phyloP scores from a whole-genome alignment of 306 rosid genomes.

The Sophora flavescens region DNA sequence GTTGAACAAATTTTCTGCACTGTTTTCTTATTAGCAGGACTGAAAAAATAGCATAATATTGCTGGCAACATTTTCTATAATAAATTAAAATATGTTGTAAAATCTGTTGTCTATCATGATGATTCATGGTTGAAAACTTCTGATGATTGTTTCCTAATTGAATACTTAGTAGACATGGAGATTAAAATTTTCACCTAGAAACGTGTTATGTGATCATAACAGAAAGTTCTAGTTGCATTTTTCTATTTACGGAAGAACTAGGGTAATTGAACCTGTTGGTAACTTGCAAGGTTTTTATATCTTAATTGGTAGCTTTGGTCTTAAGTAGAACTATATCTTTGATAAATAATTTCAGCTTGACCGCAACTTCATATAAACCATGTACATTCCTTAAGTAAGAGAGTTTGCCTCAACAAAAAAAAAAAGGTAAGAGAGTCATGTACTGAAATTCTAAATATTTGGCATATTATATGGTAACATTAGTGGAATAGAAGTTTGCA shows the following conservation, averaged over 20 bases:
- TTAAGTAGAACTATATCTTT: neutral
- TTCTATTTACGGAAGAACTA: neutral
- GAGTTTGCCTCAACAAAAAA: too few relatives aligned
- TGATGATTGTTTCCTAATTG: neutral
- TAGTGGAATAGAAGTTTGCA: slow-evolving; percentile 2
- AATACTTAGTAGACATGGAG: neutral
- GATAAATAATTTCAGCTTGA: neutral
- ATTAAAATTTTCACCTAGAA: neutral
- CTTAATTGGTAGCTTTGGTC: neutral
- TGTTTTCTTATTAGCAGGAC: slow-evolving; percentile 12
- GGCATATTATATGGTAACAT: neutral
- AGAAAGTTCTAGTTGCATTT: too few relatives aligned
- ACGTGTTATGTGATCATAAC: neutral
- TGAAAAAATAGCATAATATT: neutral
- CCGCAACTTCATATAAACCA: neutral
- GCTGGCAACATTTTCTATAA: neutral
- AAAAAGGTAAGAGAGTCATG: neutral
- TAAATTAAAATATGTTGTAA: neutral
- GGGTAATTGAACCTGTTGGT: slow-evolving; percentile 1
- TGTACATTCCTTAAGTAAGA: neutral
- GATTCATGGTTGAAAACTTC: neutral
- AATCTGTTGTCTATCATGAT: neutral
- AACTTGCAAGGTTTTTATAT: neutral
- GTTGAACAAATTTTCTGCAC: slow-evolving; percentile 7
- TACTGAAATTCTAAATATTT: neutral